Evolutionary conservation across 495 filamentous ascomycete species (phyloP).

Genomic region (Aspergillus sparsus): DNA sequence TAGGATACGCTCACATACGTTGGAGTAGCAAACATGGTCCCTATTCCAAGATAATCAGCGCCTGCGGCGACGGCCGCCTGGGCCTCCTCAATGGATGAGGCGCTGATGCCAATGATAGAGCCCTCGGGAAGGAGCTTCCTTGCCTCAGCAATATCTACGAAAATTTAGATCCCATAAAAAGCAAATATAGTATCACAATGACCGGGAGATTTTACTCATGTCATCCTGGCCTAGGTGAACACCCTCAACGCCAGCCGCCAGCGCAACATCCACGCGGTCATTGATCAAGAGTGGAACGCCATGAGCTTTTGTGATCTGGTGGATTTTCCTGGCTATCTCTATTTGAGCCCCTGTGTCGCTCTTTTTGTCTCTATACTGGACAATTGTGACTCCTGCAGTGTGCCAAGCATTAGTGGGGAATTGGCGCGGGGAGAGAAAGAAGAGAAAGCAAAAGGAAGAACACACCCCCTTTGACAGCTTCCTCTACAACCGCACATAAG

Average conservation of each 20-base stretch:
- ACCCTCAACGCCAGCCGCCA: conserved; percentile 83
- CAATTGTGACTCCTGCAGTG: conserved; percentile 68
- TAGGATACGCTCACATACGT: conserved; percentile 54
- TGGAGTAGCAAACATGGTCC: conserved; percentile 79
- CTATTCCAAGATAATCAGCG: conserved; percentile 87
- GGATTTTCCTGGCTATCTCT: conserved; percentile 66
- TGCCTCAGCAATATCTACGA: conserved; percentile 62
- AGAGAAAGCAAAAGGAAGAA: not conserved
- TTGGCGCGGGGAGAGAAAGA: conserved; percentile 4
- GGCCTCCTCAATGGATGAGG: conserved; percentile 67
- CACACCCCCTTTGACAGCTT: conserved; percentile 70
- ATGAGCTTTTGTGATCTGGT: conserved; percentile 64
- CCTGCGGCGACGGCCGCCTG: conserved; percentile 64
- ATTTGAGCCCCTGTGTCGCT: conserved; percentile 75
- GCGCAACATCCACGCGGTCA: conserved; percentile 89
- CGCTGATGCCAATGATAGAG: conserved; percentile 72
- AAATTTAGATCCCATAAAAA: conserved; percentile 4
- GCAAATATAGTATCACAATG: conserved; percentile 2
- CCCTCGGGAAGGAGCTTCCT: conserved; percentile 70
- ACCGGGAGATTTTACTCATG: conserved; percentile 57
- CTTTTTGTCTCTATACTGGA: conserved; percentile 89
- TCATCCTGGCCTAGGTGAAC: conserved; percentile 96
- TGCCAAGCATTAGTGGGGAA: conserved; percentile 21
- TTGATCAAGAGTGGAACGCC: conserved; percentile 88
- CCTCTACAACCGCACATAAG: conserved; percentile 72